A percentile compares a stretch with the other conserved stretches of the same genome.
phyloP scores from a whole-genome alignment of 2,329 filamentous ascomycete species.

The Aureobasidium lini region DNA sequence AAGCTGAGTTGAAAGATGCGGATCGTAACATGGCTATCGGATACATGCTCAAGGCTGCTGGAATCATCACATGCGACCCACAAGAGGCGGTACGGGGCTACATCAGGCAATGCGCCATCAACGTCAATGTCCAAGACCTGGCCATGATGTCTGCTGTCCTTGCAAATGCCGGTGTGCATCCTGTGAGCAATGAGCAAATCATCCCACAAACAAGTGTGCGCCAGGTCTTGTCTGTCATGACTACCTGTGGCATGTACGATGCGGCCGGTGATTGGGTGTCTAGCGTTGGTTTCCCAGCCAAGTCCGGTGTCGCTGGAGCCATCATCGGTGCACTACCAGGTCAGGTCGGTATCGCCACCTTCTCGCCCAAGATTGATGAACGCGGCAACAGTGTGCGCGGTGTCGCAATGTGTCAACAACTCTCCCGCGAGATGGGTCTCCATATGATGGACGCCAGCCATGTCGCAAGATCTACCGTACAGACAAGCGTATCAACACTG shows the following conservation, averaged over 20 bases:
- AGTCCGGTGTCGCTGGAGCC: constrained; percentile 27
- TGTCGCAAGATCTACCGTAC: constrained; percentile 20
- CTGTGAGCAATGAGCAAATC: constrained; percentile 27
- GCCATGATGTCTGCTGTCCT: constrained; percentile 36
- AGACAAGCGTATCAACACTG: constrained; percentile 17
- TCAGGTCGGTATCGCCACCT: constrained; percentile 20
- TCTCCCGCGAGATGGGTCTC: constrained; percentile 21
- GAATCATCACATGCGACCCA: constrained; percentile 31
- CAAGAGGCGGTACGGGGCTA: constrained; percentile 33
- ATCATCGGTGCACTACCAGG: constrained; percentile 20
- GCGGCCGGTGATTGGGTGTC: constrained; percentile 36
- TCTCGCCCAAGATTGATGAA: constrained; percentile 20
- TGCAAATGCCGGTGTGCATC: constrained; percentile 32
- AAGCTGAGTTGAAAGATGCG: constrained; percentile 31
- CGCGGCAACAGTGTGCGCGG: constrained; percentile 21
- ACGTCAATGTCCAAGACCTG: constrained; percentile 35
- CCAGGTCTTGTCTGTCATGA: constrained; percentile 37
- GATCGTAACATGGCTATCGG: constrained; percentile 26
- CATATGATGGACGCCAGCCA: constrained; percentile 22
- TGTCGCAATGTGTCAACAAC: constrained; percentile 19
- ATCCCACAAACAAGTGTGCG: constrained; percentile 33
- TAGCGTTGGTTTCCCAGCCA: constrained; percentile 33
- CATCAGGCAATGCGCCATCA: constrained; percentile 36
- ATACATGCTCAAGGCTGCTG: constrained; percentile 36
- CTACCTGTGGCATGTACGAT: constrained; percentile 37